Evolutionary conservation across 257 asterid genomes (phyloP).

Genomic region (Coffea eugenioides): DNA sequence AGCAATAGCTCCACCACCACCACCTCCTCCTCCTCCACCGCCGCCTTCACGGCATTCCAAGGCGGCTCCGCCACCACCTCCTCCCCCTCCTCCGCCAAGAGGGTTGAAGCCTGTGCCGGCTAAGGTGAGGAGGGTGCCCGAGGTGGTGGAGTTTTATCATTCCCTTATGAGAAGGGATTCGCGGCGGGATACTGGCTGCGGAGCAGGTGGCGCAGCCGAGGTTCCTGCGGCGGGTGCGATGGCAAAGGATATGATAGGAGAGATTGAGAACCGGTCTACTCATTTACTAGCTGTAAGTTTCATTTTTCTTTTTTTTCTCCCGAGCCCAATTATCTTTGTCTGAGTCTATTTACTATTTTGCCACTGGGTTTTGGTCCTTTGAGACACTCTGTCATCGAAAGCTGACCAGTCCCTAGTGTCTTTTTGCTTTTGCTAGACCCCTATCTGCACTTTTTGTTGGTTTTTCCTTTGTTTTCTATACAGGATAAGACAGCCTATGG

Average conservation of each 20-base stretch:
- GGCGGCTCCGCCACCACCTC: constrained; percentile 35
- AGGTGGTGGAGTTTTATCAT: constrained; percentile 94
- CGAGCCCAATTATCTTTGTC: neutral
- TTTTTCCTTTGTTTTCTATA: constrained; percentile 18
- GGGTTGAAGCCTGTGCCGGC: constrained; percentile 43
- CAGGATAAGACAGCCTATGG: constrained; percentile 49
- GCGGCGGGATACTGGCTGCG: constrained; percentile 60
- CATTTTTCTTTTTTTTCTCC: neutral
- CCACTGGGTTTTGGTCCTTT: constrained; percentile 19
- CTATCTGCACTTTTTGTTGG: constrained; percentile 31
- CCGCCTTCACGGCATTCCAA: constrained; percentile 29
- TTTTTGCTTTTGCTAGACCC: constrained; percentile 24
- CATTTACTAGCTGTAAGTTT: constrained; percentile 88
- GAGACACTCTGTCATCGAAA: constrained; percentile 39
- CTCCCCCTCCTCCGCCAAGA: constrained; percentile 39
- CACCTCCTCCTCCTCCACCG: constrained; percentile 53
- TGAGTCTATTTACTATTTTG: constrained; percentile 29
- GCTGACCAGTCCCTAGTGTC: constrained; percentile 37
- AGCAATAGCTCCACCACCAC: constrained; percentile 31
- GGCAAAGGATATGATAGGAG: constrained; percentile 97
- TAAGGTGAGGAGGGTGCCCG: constrained; percentile 84
- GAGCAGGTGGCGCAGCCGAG: constrained; percentile 40
- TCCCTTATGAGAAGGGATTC: constrained; percentile 88
- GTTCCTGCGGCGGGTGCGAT: constrained; percentile 44
- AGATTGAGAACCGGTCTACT: constrained; percentile 94